Percentiles rank a stretch among this genome's conserved stretches.
phyloP scores from a whole-genome alignment of 495 filamentous ascomycete genomes.

The Penicillium nucicola region DNA sequence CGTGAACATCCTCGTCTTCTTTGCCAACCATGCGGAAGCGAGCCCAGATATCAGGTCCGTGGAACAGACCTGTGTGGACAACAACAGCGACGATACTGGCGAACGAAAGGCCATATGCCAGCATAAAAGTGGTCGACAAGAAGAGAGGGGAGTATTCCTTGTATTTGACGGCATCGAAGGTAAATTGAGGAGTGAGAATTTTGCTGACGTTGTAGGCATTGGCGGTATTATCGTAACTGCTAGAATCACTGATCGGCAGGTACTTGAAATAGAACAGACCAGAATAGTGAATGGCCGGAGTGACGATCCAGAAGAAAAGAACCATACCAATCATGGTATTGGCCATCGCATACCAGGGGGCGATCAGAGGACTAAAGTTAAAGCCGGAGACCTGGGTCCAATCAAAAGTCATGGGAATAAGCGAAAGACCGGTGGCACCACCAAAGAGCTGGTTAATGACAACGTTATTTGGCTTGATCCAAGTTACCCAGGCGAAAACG shows the following conservation, averaged over 20 bases:
- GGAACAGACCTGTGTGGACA: constrained; percentile 52
- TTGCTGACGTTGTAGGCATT: constrained; percentile 47
- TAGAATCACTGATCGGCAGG: constrained; percentile 54
- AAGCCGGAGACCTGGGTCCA: constrained; percentile 68
- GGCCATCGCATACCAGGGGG: constrained; percentile 63
- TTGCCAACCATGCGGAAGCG: constrained; percentile 44
- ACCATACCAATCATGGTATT: constrained; percentile 57
- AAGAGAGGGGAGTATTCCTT: constrained; percentile 58
- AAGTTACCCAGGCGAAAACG: constrained; percentile 45
- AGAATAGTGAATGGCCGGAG: constrained; percentile 51
- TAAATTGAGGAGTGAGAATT: constrained; percentile 51
- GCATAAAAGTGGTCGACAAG: constrained; percentile 56
- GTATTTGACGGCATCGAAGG: constrained; percentile 54
- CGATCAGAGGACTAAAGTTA: constrained; percentile 62
- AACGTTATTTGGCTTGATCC: constrained; percentile 50
- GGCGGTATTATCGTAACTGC: constrained; percentile 57
- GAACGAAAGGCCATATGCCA: constrained; percentile 59
- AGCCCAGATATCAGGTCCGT: constrained; percentile 53
- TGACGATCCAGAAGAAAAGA: constrained; percentile 51
- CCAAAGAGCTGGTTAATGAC: constrained; percentile 59
- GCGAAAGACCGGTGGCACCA: constrained; percentile 55
- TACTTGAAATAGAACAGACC: constrained; percentile 48
- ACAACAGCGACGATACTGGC: constrained; percentile 55
- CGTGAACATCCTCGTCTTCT: constrained; percentile 66
- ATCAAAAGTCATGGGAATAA: constrained; percentile 65